These are phyloP conservation scores for Tricholoma sp. DNA, from an alignment of 768 basidiomycete species.

Conservation along the genomic window DNA sequence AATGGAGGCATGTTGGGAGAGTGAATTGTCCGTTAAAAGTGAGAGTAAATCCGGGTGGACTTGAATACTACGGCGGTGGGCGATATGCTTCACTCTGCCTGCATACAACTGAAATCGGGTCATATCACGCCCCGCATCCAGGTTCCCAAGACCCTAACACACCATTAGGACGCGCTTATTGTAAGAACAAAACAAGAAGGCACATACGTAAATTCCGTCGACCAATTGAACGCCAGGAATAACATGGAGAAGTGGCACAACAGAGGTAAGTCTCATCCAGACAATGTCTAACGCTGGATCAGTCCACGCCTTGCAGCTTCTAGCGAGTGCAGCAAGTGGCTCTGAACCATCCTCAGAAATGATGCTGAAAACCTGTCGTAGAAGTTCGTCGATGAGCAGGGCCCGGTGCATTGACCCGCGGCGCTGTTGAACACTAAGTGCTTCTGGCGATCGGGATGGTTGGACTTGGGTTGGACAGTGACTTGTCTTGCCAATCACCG, in stretches of 20 bases:
- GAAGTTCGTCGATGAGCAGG: conserved; percentile 46
- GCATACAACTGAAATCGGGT: conserved; percentile 29
- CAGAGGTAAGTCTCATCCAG: conserved; percentile 38
- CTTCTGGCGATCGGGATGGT: not conserved
- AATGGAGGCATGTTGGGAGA: conserved; percentile 1
- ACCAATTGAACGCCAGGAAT: conserved; percentile 24
- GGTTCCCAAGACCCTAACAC: not conserved
- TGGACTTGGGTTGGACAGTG: not conserved
- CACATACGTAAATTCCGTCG: conserved; percentile 30
- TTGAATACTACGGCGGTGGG: conserved; percentile 22
- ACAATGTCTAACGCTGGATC: conserved; percentile 43
- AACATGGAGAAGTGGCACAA: conserved; percentile 36
- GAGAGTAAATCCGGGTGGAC: conserved; percentile 21
- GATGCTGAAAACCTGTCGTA: conserved; percentile 36
- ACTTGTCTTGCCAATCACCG: no score
- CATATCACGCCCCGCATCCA: conserved; percentile 13
- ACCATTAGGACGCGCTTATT: not conserved
- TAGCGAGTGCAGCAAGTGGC: conserved; percentile 32
- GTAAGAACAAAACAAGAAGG: not conserved
- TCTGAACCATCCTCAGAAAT: conserved; percentile 21
- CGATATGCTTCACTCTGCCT: conserved; percentile 31
- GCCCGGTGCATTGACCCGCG: conserved; percentile 33
- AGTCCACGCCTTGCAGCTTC: conserved; percentile 42
- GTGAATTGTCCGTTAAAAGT: conserved; percentile 10
- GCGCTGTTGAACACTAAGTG: not conserved